Conservation (phyloP, 1,139 yeast genomes). For the Yamadazyma blattariae region DNA sequence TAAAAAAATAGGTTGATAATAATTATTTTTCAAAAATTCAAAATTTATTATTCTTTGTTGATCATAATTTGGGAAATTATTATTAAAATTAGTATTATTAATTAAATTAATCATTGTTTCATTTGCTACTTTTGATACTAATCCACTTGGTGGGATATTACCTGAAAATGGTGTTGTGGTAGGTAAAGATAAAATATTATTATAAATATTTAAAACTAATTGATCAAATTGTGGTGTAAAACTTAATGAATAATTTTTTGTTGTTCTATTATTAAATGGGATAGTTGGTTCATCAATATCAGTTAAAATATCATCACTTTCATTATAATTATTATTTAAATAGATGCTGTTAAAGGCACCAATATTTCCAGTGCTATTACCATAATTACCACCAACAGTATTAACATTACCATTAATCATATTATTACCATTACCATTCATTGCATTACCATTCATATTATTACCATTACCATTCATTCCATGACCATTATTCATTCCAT, state of each 20-base stretch:
- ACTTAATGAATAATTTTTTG: constrained; percentile 31
- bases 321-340: constrained; percentile 32
- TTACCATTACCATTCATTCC: not conserved
- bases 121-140: constrained; percentile 42
- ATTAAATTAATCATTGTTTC: constrained; percentile 36
- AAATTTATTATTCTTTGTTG: constrained; percentile 30
- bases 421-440: not conserved
- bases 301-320: constrained; percentile 43
- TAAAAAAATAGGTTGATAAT: constrained; percentile 41
- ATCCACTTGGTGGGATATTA: constrained; percentile 42
- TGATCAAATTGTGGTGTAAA: constrained; percentile 40
- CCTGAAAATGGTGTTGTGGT: constrained; percentile 50
- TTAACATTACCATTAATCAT: not conserved
- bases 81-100: constrained; percentile 12
- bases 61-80: constrained; percentile 29
- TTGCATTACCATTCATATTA: not conserved
- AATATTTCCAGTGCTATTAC: constrained; percentile 1
- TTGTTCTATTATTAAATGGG: constrained; percentile 15
- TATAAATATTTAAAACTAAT: constrained; percentile 34
- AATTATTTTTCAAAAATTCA: constrained; percentile 31
- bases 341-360: no score
- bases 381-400: not conserved
- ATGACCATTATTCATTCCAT: not conserved
- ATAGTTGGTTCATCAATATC: constrained; percentile 35
- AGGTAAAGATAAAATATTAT: constrained; percentile 37